Conservation (phyloP, 2,329 filamentous ascomycete species). For the Fusarium sp. region DNA sequence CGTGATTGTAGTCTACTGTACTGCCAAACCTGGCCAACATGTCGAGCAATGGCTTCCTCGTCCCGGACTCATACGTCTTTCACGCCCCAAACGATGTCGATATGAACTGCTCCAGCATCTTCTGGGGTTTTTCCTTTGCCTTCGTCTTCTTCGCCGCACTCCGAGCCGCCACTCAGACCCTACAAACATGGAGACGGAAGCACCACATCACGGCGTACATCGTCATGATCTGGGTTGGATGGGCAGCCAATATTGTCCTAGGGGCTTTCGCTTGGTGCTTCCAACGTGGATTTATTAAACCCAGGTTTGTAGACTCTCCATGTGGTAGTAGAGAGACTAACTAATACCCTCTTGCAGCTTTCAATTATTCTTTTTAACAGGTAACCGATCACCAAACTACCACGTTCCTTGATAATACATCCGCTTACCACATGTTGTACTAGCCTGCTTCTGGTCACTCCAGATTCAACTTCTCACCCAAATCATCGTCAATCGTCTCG, state of each 20-base stretch:
- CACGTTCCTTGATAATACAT: not conserved
- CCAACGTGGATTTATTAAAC: not conserved
- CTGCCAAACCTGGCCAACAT: not conserved
- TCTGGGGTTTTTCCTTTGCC: not conserved
- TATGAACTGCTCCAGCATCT: not conserved
- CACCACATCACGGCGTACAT: not conserved
- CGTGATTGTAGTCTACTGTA: not conserved
- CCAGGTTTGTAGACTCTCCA: not conserved
- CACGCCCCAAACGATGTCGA: not conserved
- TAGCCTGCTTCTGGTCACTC: not conserved
- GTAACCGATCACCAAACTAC: not conserved
- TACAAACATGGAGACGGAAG: not conserved
- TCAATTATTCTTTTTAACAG: not conserved
- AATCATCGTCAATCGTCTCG: not conserved
- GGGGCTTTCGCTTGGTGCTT: not conserved
- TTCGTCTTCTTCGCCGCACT: not conserved
- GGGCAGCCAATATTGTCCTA: not conserved
- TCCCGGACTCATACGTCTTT: not conserved
- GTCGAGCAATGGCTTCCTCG: conserved; percentile 3
- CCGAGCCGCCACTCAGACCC: not conserved
- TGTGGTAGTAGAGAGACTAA: not conserved
- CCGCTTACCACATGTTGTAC: not conserved
- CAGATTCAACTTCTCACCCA: not conserved
- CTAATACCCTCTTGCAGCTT: not conserved
- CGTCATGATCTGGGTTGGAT: not conserved